Conservation (phyloP, 352 stramenopile genomes). For the Pythium sp. region DNA sequence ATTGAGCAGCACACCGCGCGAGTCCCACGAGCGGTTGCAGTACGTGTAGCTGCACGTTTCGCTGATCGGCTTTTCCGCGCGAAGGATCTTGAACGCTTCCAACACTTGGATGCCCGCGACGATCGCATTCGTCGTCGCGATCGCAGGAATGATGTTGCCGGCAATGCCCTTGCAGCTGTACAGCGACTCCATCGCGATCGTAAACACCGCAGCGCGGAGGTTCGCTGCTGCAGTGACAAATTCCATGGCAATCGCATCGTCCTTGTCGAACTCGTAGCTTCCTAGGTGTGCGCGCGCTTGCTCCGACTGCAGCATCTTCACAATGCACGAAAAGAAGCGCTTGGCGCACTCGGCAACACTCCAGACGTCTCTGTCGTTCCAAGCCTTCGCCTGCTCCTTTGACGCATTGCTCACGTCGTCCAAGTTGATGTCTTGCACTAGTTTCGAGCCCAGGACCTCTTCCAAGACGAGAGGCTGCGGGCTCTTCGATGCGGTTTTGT, state of each 20-base stretch:
- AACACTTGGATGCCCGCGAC: slow-evolving; percentile 93
- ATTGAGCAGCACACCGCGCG: slow-evolving; percentile 90
- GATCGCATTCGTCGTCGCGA: slow-evolving; percentile 99
- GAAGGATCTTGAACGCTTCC: slow-evolving; percentile 82
- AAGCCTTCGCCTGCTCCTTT: slow-evolving; percentile 39
- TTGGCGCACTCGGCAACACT: slow-evolving; percentile 82
- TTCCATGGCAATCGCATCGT: slow-evolving; percentile 94
- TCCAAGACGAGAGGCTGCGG: slow-evolving; percentile 79
- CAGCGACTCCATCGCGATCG: slow-evolving; percentile 79
- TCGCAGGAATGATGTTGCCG: slow-evolving; percentile 99
- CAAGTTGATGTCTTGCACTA: slow-evolving; percentile 38
- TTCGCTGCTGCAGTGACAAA: slow-evolving; percentile 98
- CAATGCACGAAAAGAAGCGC: slow-evolving; percentile 80
- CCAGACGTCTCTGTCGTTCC: slow-evolving; percentile 88
- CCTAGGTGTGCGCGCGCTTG: slow-evolving; percentile 59
- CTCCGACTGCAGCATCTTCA: slow-evolving; percentile 54
- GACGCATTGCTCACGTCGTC: slow-evolving; percentile 13
- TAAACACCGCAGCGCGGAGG: slow-evolving; percentile 89
- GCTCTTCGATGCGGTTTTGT: slow-evolving; percentile 93
- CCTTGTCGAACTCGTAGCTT: slow-evolving; percentile 96
- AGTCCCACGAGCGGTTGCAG: slow-evolving; percentile 91
- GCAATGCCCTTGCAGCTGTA: slow-evolving; percentile 98
- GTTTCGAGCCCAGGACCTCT: slow-evolving; percentile 42
- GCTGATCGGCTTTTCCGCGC: slow-evolving; percentile 55
- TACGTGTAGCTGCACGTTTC: slow-evolving; percentile 92